Base-by-base conservation (phyloP, 2,329 filamentous ascomycete genomes). In the Mycosphaerella arachidis region DNA sequence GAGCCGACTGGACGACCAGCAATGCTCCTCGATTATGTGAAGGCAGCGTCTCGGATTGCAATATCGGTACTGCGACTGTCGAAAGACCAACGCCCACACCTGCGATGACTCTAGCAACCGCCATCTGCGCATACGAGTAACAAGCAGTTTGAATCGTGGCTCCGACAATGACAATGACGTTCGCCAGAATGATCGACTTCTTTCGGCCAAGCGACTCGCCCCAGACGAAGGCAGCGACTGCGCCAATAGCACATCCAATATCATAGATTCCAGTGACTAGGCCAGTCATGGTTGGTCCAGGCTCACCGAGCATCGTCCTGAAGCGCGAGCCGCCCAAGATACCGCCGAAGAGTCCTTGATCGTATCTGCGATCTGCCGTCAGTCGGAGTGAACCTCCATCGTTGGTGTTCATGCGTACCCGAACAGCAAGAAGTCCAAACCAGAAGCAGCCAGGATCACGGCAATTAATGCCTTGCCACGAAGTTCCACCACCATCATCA, bases 21-120 rank as follows among this genome's bases (percentile, higher is more conserved):
- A 70, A 57, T 31, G 67, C 63, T 20, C 69, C 69, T 24, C 69
- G 65, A n/a, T 71, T 71, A 57, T 67, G 67, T 1, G 67, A 63
- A n/a, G 69, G 68, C 6, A 71, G 65, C 6, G 69, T 71, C 56
- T 70, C 69, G 43, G 66, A 66, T 53, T 71, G 69, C 48, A 71
- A 48, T 18, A 71, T 71, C 2, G 69, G 69, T 2, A 71, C 69
- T 29, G 69, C 68, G 3, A 71, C 69, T 24, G 68, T 70, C 9
- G 63, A 66, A n/a, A 70, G 50, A 12, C 68, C 68, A n/a, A 69
- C 64, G n/a, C 68, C 68, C 10, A 68, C 54, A 18, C 67, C 67
- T 5, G 63, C 67, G n/a, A 70, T 66, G 40, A 70, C 63, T 46
- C 68, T 51, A 8, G 64, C 60, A 13, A 61, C 68, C 10, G 63